Evolutionary conservation across 2,329 filamentous ascomycete species (phyloP), one percentile per base, ranked within the genome.

Genomic region (Helminthosporium solani): DNA sequence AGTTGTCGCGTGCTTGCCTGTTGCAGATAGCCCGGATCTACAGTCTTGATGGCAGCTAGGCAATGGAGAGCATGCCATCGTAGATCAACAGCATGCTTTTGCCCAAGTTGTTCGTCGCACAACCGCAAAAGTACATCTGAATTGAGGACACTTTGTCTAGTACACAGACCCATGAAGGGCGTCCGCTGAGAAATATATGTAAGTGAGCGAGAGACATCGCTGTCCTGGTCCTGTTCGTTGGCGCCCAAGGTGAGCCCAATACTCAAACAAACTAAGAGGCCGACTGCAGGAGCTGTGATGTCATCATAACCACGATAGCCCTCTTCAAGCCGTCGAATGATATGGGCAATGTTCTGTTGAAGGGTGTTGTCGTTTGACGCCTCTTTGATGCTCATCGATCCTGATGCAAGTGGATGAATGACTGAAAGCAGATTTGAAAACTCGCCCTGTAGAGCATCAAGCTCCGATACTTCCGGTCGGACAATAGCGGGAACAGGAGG

Each of bases 221-320:
- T 54, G 14, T 59, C 42, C 2, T 52, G 47, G 28, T 60, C 55
- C 25, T 52, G 44, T 18, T 58, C 57, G 41, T 55, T 59, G 14
- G 56, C 54, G 3, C 57, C 59, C 2, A 95, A 70, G 1, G 82
- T 85, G 25, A 95, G 70, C 2, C 90, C 91, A 49, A 95, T 75
- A 54, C 86, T 82, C 8, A 97, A 74, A 56, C 88, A 88, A 47
- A 87, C 83, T 34, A 97, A 75, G 53, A 96, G 87, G 42, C 87
- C 88, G 35, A 90, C 78, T 9, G 90, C 79, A 3, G 90, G 91
- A 35, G 81, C 77, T 0, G 87, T 88, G 57, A 97, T 82, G 63
- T 99, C 94, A 50, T 90, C 88, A 60, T 96, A 97, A 12, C 84
- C 83, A 31, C 84, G 80, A 63, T 90, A 95, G 28, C 83, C 78